Evolutionary conservation across 176 grass and related monocot genomes (phyloP).

Genomic region (Aegilops bicornis): DNA sequence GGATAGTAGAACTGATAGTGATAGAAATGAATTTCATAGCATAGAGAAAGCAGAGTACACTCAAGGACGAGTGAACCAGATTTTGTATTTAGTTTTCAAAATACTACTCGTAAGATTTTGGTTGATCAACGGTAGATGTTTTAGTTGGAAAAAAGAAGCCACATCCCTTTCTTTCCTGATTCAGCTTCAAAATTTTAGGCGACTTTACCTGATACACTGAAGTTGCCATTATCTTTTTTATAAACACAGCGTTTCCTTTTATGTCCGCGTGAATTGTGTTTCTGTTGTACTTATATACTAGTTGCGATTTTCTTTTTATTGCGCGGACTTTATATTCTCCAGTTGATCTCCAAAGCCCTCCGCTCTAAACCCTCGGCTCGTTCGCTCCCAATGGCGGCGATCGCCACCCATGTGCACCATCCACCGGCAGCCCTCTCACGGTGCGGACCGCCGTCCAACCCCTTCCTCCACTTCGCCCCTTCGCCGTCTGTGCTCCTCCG

Average conservation of each 20-base stretch:
- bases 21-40: neutral
- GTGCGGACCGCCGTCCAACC: neutral
- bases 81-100: neutral
- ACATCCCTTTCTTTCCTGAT: too few relatives aligned
- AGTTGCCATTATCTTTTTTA: too few relatives aligned
- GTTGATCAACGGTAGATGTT: too few relatives aligned
- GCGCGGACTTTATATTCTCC: too few relatives aligned
- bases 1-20: neutral
- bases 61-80: neutral
- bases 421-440: neutral
- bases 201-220: too few relatives aligned
- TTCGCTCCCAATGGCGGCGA: neutral
- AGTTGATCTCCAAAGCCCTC: neutral
- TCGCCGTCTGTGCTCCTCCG: neutral
- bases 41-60: neutral
- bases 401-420: neutral
- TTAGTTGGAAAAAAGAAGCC: too few relatives aligned
- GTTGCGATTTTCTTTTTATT: neutral
- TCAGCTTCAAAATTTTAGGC: too few relatives aligned
- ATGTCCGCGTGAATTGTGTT: too few relatives aligned
- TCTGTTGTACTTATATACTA: too few relatives aligned
- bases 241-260: neutral
- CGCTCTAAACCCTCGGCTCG: neutral
- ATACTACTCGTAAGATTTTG: neutral
- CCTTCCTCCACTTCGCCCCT: conserved; percentile 8